Conservation (phyloP, 2,329 filamentous ascomycete genomes). For the Xylariaceae sp. region DNA sequence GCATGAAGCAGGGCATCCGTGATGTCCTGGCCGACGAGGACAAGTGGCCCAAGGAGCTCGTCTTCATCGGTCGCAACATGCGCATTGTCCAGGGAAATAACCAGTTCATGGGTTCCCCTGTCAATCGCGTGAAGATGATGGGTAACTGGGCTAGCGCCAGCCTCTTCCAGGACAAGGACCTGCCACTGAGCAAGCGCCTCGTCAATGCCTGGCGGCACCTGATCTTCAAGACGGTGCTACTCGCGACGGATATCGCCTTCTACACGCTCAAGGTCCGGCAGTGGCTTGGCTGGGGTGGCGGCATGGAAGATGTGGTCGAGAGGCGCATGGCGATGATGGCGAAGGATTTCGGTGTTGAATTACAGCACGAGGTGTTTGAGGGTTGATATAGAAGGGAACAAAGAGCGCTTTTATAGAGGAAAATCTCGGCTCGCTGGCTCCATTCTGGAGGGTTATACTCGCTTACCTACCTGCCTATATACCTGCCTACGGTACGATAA, state of each 20-base stretch:
- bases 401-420: slow-evolving; percentile 7
- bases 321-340: slow-evolving; percentile 80
- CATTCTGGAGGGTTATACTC: neutral
- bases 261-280: slow-evolving; percentile 75
- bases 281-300: slow-evolving; percentile 66
- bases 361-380: slow-evolving; percentile 84
- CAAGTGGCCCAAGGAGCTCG: slow-evolving; percentile 83
- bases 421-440: slow-evolving; percentile 20
- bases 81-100: slow-evolving; percentile 92
- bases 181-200: slow-evolving; percentile 57
- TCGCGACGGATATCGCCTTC: slow-evolving; percentile 74
- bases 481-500: neutral
- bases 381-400: slow-evolving; percentile 46
- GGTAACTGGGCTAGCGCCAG: slow-evolving; percentile 83
- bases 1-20: slow-evolving; percentile 63
- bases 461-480: too few relatives aligned
- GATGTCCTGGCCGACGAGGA: slow-evolving; percentile 76
- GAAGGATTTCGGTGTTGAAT: slow-evolving; percentile 83
- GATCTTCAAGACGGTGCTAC: slow-evolving; percentile 72
- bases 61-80: slow-evolving; percentile 89
- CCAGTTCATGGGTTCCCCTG: slow-evolving; percentile 80
- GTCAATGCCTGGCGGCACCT: slow-evolving; percentile 70
- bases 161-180: slow-evolving; percentile 66
- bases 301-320: slow-evolving; percentile 95
- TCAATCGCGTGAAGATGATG: slow-evolving; percentile 91